Evolutionary conservation across 2,329 filamentous ascomycete species (phyloP).

Genomic region (Kalmusia sp.): DNA sequence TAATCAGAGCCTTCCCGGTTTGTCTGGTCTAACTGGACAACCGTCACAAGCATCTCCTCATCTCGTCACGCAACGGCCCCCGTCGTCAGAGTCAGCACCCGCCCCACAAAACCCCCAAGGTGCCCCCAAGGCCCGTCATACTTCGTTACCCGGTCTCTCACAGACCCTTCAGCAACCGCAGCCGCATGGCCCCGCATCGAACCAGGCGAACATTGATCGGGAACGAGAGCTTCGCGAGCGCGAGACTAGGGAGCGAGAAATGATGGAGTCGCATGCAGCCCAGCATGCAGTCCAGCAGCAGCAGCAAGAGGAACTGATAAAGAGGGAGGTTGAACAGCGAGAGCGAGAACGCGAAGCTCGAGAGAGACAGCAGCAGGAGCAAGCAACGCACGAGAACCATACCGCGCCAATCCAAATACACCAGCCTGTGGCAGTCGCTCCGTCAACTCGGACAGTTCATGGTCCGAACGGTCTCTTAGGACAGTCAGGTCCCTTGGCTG

Average conservation of each 20-base stretch:
- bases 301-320: slow-evolving; percentile 63
- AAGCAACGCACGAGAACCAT: slow-evolving; percentile 82
- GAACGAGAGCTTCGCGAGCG: slow-evolving; percentile 57
- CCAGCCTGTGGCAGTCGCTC: slow-evolving; percentile 83
- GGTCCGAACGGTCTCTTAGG: slow-evolving; percentile 85
- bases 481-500: slow-evolving; percentile 61
- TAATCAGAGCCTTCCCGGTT: slow-evolving; percentile 53
- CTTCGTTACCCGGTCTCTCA: slow-evolving; percentile 52
- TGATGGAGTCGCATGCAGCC: slow-evolving; percentile 57
- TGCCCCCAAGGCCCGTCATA: slow-evolving; percentile 49
- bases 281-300: slow-evolving; percentile 35
- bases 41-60: slow-evolving; percentile 52
- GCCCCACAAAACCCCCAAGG: slow-evolving; percentile 41
- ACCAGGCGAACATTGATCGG: slow-evolving; percentile 48
- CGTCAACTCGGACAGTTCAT: slow-evolving; percentile 79
- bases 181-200: slow-evolving; percentile 45
- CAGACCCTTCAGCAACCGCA: slow-evolving; percentile 52
- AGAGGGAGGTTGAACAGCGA: slow-evolving; percentile 54
- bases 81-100: slow-evolving; percentile 45
- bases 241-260: slow-evolving; percentile 57
- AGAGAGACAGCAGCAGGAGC: slow-evolving; percentile 74
- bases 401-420: slow-evolving; percentile 89
- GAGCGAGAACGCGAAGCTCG: slow-evolving; percentile 67
- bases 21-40: slow-evolving; percentile 53
- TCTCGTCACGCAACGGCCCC: slow-evolving; percentile 42